Percentiles rank a stretch among this genome's conserved stretches.
phyloP scores from a whole-genome alignment of 129 eudicot genomes.

The Chrysanthemum makinoi region DNA sequence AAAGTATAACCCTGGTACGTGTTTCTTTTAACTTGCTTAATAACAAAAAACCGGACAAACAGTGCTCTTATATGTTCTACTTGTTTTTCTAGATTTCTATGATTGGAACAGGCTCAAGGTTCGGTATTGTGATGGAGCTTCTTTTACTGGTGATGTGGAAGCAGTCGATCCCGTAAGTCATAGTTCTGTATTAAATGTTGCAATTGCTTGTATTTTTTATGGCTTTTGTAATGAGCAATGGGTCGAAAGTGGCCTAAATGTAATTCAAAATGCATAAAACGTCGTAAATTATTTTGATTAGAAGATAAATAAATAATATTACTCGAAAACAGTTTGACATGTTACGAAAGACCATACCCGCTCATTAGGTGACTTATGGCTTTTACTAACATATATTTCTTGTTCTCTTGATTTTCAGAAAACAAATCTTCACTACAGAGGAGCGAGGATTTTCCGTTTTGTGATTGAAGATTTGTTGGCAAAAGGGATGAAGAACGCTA shows the following conservation, averaged over 20 bases:
- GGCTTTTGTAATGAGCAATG: not conserved
- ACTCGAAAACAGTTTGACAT: not conserved
- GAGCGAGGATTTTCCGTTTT: slow-evolving; percentile 80
- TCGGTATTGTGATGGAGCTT: slow-evolving; percentile 93
- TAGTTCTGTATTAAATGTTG: not conserved
- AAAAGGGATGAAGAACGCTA: slow-evolving; percentile 88
- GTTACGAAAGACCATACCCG: not conserved
- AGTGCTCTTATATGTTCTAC: not conserved
- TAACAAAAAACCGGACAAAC: not conserved
- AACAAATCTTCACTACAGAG: slow-evolving; percentile 79
- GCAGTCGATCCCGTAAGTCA: slow-evolving; percentile 82
- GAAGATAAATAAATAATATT: not conserved
- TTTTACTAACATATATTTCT: not conserved
- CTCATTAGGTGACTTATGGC: not conserved
- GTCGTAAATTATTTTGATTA: no score
- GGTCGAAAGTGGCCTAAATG: not conserved
- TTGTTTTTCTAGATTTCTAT: slow-evolving; percentile 56
- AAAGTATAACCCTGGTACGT: slow-evolving; percentile 65
- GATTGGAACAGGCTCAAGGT: slow-evolving; percentile 91
- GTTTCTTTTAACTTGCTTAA: not conserved
- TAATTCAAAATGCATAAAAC: not conserved
- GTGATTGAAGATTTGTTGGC: slow-evolving; percentile 82
- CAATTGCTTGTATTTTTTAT: not conserved
- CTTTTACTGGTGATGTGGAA: slow-evolving; percentile 90
- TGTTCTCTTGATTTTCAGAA: slow-evolving; percentile 33